phyloP scores from a whole-genome alignment of 2,329 filamentous ascomycete genomes.

The Cordyceps fumosorosea region DNA sequence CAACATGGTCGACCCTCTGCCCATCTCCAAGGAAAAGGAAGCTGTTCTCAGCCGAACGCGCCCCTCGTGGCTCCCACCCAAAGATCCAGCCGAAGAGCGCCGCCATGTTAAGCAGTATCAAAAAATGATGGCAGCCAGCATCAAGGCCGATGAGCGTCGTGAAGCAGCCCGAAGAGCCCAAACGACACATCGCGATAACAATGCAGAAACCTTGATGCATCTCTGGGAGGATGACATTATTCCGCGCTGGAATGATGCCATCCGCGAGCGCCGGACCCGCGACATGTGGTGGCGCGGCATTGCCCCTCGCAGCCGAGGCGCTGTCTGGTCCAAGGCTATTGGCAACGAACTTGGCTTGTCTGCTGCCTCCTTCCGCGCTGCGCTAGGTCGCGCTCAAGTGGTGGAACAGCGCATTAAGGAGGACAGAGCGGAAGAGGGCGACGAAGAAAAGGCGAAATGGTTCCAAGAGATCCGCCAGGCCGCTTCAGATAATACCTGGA shows the following conservation, averaged over 20 bases:
- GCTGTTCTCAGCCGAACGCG: constrained; percentile 73
- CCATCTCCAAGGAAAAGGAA: constrained; percentile 81
- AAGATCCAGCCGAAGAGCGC: constrained; percentile 84
- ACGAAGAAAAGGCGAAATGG: constrained; percentile 51
- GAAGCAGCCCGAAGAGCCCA: constrained; percentile 47
- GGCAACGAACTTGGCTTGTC: constrained; percentile 67
- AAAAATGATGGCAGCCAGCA: constrained; percentile 66
- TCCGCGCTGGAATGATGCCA: constrained; percentile 67
- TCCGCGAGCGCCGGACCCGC: constrained; percentile 60
- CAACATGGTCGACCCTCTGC: constrained; percentile 78
- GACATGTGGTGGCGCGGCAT: constrained; percentile 81
- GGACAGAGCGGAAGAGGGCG: constrained; percentile 45
- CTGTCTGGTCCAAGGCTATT: constrained; percentile 64
- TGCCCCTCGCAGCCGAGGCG: constrained; percentile 60
- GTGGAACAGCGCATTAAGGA: constrained; percentile 50
- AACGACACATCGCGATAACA: constrained; percentile 47
- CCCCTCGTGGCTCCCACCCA: constrained; percentile 79
- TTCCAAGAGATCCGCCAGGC: constrained; percentile 59
- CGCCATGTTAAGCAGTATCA: constrained; percentile 82
- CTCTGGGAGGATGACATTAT: constrained; percentile 74
- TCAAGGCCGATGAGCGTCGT: constrained; percentile 53
- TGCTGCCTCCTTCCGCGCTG: constrained; percentile 61
- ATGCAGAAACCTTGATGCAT: constrained; percentile 47
- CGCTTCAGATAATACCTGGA: constrained; percentile 58
- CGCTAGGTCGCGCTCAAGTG: constrained; percentile 59